Conservation (phyloP, 768 basidiomycete species). For the Butyriboletus loyo region DNA sequence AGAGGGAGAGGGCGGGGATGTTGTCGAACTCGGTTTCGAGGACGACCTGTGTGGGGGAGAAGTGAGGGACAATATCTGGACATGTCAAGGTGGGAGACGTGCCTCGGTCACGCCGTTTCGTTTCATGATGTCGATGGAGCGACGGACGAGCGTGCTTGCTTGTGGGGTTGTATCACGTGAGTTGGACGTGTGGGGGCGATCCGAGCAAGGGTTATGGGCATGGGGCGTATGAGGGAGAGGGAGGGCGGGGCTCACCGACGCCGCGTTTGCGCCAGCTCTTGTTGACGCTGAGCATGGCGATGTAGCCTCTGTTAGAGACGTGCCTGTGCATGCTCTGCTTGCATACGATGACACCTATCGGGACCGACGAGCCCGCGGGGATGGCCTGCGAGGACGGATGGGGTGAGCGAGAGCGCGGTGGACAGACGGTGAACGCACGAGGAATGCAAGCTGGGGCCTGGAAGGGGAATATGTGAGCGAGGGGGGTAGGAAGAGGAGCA, state of each 20-base stretch:
- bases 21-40: slow-evolving; percentile 98
- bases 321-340: slow-evolving; percentile 90
- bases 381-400: slow-evolving; percentile 19
- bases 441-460: slow-evolving; percentile 88
- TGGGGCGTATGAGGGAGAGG: not conserved
- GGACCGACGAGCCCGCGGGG: slow-evolving; percentile 37
- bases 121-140: slow-evolving; percentile 85
- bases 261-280: slow-evolving; percentile 84
- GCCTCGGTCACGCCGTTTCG: slow-evolving; percentile 84
- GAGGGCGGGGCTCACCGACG: slow-evolving; percentile 62
- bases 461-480: slow-evolving; percentile 1
- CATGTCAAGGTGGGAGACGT: slow-evolving; percentile 22
- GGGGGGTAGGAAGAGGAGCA: too few relatives aligned
- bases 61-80: too few relatives aligned
- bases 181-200: not conserved
- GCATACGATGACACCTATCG: slow-evolving; percentile 93
- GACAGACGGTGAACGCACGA: slow-evolving; percentile 39
- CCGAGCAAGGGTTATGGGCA: slow-evolving; percentile 4
- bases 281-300: slow-evolving; percentile 94
- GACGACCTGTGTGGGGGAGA: slow-evolving; percentile 69
- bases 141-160: slow-evolving; percentile 84
- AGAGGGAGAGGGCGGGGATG: slow-evolving; percentile 79
- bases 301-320: slow-evolving; percentile 83
- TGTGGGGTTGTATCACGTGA: slow-evolving; percentile 30
- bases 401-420: not conserved